phyloP scores from a whole-genome alignment of 2,329 filamentous ascomycete genomes.

The Helotiales sp. region DNA sequence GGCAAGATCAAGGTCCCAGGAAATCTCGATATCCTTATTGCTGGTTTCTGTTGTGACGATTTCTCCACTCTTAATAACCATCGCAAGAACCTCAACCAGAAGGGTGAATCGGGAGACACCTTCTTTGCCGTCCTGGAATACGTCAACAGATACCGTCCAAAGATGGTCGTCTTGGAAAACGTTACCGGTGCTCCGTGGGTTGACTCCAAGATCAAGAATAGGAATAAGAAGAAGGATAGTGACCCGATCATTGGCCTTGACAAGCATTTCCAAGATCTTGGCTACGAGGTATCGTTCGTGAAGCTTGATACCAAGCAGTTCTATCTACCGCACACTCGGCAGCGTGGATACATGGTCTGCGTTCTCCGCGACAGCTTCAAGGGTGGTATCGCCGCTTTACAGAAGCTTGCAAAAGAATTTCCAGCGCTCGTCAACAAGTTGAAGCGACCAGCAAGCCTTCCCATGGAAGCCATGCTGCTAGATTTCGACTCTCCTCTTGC shows the following conservation, averaged over 20 bases:
- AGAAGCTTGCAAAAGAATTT: background rate
- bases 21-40: slow-evolving; percentile 67
- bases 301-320: slow-evolving; percentile 71
- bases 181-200: slow-evolving; percentile 66
- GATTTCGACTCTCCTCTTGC: slow-evolving; percentile 57
- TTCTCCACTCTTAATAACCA: slow-evolving; percentile 69
- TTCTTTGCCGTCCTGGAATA: slow-evolving; percentile 67
- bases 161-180: slow-evolving; percentile 75
- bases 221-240: slow-evolving; percentile 20
- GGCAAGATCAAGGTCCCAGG: slow-evolving; percentile 59
- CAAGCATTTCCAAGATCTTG: slow-evolving; percentile 43
- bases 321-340: slow-evolving; percentile 74
- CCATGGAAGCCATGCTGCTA: slow-evolving; percentile 64
- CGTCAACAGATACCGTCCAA: slow-evolving; percentile 58
- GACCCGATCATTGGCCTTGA: slow-evolving; percentile 22
- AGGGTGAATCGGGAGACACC: slow-evolving; percentile 69
- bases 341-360: slow-evolving; percentile 62
- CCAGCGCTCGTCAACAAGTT: slow-evolving; percentile 18
- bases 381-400: background rate
- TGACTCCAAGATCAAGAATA: slow-evolving; percentile 36
- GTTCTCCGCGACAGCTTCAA: background rate
- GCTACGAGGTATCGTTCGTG: slow-evolving; percentile 58
- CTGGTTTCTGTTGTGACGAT: slow-evolving; percentile 78
- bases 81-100: slow-evolving; percentile 54
- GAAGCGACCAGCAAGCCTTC: slow-evolving; percentile 62